Evolutionary conservation across 352 stramenopile genomes (phyloP), one percentile per base, ranked within the genome.

Genomic region (Phytopythium boreale): DNA sequence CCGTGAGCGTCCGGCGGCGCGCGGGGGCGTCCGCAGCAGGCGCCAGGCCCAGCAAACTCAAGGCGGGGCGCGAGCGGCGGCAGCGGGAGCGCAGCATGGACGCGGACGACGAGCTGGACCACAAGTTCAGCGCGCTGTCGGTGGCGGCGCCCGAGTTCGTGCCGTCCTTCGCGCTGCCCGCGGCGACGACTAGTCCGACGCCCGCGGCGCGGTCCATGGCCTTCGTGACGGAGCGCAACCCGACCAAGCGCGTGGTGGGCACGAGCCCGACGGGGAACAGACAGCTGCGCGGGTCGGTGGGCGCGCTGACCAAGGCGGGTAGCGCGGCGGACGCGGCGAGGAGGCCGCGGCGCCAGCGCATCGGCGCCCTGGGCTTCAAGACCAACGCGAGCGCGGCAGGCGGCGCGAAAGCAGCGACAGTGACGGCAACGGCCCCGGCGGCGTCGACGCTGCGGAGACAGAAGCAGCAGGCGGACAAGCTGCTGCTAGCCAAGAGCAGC

Each of bases 121-220:
- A 87, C 66, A 82, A 79, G 57, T 88, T 92, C 50, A 80, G 80
- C 47, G 79, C 79, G 37, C 68, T 88, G 24, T 80, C 80, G 29
- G 70, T 84, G 19, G 67, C 70, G 12, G 83, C 83, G 41, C 79
- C 80, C 0, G 77, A 70, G 31, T 92, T 92, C 55, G 82, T 84
- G 26, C 76, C 76, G 1, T 71, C 67, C 5, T 66, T 59, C 53
- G 53, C 53, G 19, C 34, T 36, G 34, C 53, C 71, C 6, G 7
- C 59, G 4, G 58, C 74, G 51, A 44, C 50, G 15, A 19, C 34
- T 51, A 52, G 44, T 52, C 62, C 39, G 6, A 68, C 66, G 17
- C 74, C 76, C 44, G n/a, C n/a, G 29, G 29, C 7, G 29, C 29
- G 29, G 29, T 87, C 79, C 5, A 75, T 87, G 58, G 79, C 70